Evolutionary conservation across 2,329 filamentous ascomycete genomes (phyloP), one percentile per base, ranked within the genome.

Genomic region (Phyllosticta paracitricarpa): DNA sequence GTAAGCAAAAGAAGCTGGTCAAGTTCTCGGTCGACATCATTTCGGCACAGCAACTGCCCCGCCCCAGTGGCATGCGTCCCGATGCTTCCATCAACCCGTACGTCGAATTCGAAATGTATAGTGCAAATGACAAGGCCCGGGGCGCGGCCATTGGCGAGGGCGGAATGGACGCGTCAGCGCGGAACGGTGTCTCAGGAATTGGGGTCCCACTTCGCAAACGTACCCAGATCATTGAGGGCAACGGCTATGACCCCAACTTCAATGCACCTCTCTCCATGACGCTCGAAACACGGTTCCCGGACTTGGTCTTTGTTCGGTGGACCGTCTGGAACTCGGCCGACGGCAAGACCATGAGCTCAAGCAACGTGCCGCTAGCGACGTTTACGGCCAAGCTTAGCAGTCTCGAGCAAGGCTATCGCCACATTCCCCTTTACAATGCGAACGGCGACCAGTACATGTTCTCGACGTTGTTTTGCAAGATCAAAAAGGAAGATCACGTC

Each of bases 401-500:
- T 71, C 82, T 97, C 52, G 91, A 93, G 71, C 87, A 94, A 74
- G 94, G 94, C 28, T 97, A 94, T 74, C 91, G 93, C 64, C 95
- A 96, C 63, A 80, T 97, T 59, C 94, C 93, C 10, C 81, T 99
- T 17, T 88, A 91, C 73, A 92, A 97, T 75, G 83, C 85, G 61
- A 89, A 91, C 65, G 94, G 92, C 63, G 92, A 97, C 68, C 90
- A 92, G 68, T 97, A 95, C 72, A 82, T 97, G 53, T 97, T 97
- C 76, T 96, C 94, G 2, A 95, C 91, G 10, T 80, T 99, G 17
- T 96, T 97, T 74, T 96, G 92, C 78, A 87, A 87, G 69, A 89
- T 97, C 76, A 86, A 86, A 66, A 88, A 85, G 65, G 78, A 83
- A 63, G 77, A 81, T 5, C 74, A 78, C 24, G 67, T 80, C 26